A percentile compares a stretch with the other conserved stretches of the same genome.
phyloP scores from a whole-genome alignment of 441 rosid species.

The Populus hybrid region DNA sequence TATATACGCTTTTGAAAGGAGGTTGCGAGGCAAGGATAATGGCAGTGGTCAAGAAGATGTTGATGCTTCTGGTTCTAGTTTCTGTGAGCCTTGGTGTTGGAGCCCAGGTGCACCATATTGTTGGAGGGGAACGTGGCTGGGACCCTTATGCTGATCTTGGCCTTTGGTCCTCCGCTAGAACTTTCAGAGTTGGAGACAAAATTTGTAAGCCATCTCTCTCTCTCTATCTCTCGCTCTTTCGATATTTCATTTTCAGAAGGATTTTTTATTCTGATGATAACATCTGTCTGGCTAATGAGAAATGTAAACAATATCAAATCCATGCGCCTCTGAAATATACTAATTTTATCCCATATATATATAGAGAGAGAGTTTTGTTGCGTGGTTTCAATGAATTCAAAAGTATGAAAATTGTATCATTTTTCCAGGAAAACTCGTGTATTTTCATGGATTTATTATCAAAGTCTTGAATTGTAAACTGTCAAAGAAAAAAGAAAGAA shows the following conservation, averaged over 20 bases:
- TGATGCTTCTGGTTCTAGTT: constrained; percentile 3
- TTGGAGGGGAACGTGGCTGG: constrained; percentile 67
- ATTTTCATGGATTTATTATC: neutral
- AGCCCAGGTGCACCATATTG: constrained; percentile 54
- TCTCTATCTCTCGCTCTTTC: neutral
- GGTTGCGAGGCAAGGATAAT: neutral
- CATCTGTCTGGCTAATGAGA: neutral
- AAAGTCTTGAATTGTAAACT: neutral
- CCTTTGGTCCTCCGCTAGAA: constrained; percentile 45
- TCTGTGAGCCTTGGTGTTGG: constrained; percentile 16
- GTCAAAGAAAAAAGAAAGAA: neutral
- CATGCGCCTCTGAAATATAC: no score
- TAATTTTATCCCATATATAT: neutral
- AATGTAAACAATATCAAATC: neutral
- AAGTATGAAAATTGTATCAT: neutral
- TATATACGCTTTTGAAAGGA: neutral
- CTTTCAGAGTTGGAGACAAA: constrained; percentile 53
- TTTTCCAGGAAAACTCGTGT: neutral
- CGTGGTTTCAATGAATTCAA: neutral
- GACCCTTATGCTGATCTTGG: constrained; percentile 34
- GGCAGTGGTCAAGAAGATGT: neutral
- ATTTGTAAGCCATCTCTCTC: constrained; percentile 39
- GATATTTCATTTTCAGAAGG: neutral
- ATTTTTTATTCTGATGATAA: neutral
- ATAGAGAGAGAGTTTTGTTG: neutral